Evolutionary conservation across 805 yeast genomes (phyloP).

Genomic region (Scheffersomyces ergatensis): DNA sequence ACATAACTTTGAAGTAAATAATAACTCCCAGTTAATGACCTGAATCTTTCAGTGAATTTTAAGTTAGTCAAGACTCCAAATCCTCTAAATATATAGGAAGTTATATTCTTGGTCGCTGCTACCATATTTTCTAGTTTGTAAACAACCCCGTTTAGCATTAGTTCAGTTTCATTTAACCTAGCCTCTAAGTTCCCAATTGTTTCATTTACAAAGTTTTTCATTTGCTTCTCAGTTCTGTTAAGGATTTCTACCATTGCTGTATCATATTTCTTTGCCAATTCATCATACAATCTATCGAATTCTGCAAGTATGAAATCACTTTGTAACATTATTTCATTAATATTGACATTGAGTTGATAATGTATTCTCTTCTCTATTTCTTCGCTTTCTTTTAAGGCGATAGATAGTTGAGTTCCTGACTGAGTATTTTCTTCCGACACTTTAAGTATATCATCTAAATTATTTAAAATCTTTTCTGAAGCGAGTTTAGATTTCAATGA

Average conservation of each 20-base stretch:
- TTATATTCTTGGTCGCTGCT: neutral
- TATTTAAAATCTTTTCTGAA: slow-evolving; percentile 1
- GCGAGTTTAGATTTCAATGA: slow-evolving; percentile 1
- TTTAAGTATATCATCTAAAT: neutral
- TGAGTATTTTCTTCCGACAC: neutral
- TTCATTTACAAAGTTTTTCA: neutral
- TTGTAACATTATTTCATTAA: neutral
- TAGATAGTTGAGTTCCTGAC: neutral
- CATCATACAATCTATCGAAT: neutral
- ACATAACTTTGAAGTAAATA: too few relatives aligned
- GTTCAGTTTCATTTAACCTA: slow-evolving; percentile 2
- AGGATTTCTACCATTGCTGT: neutral
- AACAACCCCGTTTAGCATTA: neutral
- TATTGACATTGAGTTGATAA: neutral
- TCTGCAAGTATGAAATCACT: neutral
- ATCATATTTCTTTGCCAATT: neutral
- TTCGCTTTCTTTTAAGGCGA: slow-evolving; percentile 3
- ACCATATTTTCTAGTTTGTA: slow-evolving; percentile 1
- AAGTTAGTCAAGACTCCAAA: neutral
- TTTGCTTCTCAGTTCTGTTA: neutral
- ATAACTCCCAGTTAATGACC: too few relatives aligned
- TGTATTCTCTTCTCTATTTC: neutral
- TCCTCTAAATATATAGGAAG: neutral
- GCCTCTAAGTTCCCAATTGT: slow-evolving; percentile 1
- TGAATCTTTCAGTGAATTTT: too few relatives aligned